Percentiles rank a stretch among this genome's conserved stretches.
Evolutionary conservation across 257 asterid genomes (phyloP).

Genomic region (Fraxinus cuspidata): DNA sequence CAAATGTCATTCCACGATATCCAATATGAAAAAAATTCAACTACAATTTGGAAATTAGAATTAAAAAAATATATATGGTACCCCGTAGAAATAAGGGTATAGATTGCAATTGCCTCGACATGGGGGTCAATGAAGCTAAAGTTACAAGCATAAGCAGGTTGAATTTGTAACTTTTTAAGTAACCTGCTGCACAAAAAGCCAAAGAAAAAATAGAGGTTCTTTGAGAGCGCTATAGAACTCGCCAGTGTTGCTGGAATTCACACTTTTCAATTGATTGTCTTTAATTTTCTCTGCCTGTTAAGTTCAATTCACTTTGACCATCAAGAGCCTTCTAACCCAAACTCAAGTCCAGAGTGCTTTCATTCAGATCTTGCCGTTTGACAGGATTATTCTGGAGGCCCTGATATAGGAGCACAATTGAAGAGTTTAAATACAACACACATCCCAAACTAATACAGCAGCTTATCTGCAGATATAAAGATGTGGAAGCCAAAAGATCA

Average conservation of each 20-base stretch:
- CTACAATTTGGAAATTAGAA: background rate
- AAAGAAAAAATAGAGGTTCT: background rate
- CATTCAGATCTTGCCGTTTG: constrained; percentile 50
- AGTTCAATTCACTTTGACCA: constrained; percentile 36
- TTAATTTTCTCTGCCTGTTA: constrained; percentile 28
- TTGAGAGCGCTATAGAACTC: background rate
- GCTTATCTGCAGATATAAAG: background rate
- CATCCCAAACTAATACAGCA: background rate
- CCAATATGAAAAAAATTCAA: background rate
- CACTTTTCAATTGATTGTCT: constrained; percentile 24
- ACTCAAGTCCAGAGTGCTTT: constrained; percentile 52
- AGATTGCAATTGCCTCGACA: background rate
- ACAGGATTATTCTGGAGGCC: constrained; percentile 27
- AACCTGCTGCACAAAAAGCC: background rate
- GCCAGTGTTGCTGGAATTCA: background rate
- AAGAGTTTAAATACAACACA: background rate
- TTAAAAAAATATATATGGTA: background rate
- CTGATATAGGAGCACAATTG: constrained; percentile 27
- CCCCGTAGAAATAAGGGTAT: background rate
- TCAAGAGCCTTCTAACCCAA: constrained; percentile 49
- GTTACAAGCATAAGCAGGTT: background rate
- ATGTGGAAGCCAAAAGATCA: no score
- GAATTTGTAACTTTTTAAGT: background rate
- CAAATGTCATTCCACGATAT: background rate
- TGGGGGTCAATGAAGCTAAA: background rate